Evolutionary conservation across 441 rosid species (phyloP).

Genomic region (Bocquillonia castaneifolia): DNA sequence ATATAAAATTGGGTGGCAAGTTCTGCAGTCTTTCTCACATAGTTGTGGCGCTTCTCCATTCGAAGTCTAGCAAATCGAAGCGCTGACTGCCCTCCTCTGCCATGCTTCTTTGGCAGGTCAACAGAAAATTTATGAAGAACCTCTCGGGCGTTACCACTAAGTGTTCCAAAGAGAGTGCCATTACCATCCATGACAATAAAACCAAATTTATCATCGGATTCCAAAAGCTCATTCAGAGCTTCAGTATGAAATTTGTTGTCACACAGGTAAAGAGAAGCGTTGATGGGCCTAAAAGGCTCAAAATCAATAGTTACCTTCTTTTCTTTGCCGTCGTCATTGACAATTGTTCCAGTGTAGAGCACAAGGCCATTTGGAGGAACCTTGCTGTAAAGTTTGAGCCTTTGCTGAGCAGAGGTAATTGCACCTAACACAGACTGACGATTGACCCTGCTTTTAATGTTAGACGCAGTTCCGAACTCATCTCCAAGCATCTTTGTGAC

Average conservation of each 20-base stretch:
- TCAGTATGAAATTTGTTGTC: slow-evolving; percentile 83
- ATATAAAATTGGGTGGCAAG: slow-evolving; percentile 80
- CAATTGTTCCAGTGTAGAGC: slow-evolving; percentile 80
- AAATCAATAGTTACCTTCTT: slow-evolving; percentile 80
- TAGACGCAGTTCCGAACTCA: slow-evolving; percentile 86
- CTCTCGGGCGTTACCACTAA: slow-evolving; percentile 73
- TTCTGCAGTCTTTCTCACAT: slow-evolving; percentile 80
- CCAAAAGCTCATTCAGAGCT: slow-evolving; percentile 65
- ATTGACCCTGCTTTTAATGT: slow-evolving; percentile 85
- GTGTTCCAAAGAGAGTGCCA: slow-evolving; percentile 79
- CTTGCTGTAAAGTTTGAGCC: slow-evolving; percentile 76
- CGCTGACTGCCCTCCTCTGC: slow-evolving; percentile 90
- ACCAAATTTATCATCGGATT: slow-evolving; percentile 80
- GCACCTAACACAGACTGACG: slow-evolving; percentile 87
- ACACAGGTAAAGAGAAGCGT: slow-evolving; percentile 69
- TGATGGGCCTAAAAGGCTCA: slow-evolving; percentile 74
- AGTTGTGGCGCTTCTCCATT: slow-evolving; percentile 84
- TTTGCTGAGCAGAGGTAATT: slow-evolving; percentile 83
- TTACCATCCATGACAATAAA: slow-evolving; percentile 85
- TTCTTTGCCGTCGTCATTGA: slow-evolving; percentile 77
- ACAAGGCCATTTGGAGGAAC: slow-evolving; percentile 88
- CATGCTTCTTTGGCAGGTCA: slow-evolving; percentile 85
- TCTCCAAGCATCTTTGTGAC: slow-evolving; percentile 88
- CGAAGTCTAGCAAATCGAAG: slow-evolving; percentile 80
- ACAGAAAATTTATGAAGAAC: slow-evolving; percentile 76